Evolutionary conservation across 2,329 filamentous ascomycete genomes (phyloP), one percentile per base, ranked within the genome.

Genomic region (Aspergillus awamori): DNA sequence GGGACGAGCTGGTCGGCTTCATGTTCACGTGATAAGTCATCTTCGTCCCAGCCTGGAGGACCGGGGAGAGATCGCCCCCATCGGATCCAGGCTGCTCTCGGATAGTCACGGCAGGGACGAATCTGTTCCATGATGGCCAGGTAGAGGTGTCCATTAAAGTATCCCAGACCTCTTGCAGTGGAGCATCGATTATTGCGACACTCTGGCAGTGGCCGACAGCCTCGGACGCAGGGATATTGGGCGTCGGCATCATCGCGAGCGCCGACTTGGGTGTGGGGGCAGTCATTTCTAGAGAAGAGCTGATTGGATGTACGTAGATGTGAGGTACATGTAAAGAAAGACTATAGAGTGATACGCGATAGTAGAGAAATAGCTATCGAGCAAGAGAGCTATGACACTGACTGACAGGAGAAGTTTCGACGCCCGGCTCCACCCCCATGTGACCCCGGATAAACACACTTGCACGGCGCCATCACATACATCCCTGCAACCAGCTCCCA

Each of bases 101-200:
- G 65, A 83, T 78, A n/a, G 75, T 76, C 4, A 81, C 79, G 24
- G 73, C 71, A 2, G 80, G 76, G 5, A 80, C 72, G 67, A 82
- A 83, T 6, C 72, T 72, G 64, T 82, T 83, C 81, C 81, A 83
- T 51, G 75, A 66, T 22, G 76, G 73, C 77, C 78, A 83, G 54
- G 76, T 79, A 22, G 79, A 76, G 28, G 79, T 79, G 67, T 82
- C 74, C 53, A 78, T 73, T 4, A 83, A 68, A 8, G 75, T 73
- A 24, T 77, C 70, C 74, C 80, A 81, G 61, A 82, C 77, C n/a
- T 73, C 67, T 22, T 74, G 64, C 3, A 79, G 72, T 8, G 79
- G 74, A 1, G 80, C 80, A 47, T 71, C 66, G 68, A 82, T 80
- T 33, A 68, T 64, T 48, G 67, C 74, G 55, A 75, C 72, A 68